Evolutionary conservation across 2,329 filamentous ascomycete species (phyloP).

Genomic region (Ophiostoma fasciatum): DNA sequence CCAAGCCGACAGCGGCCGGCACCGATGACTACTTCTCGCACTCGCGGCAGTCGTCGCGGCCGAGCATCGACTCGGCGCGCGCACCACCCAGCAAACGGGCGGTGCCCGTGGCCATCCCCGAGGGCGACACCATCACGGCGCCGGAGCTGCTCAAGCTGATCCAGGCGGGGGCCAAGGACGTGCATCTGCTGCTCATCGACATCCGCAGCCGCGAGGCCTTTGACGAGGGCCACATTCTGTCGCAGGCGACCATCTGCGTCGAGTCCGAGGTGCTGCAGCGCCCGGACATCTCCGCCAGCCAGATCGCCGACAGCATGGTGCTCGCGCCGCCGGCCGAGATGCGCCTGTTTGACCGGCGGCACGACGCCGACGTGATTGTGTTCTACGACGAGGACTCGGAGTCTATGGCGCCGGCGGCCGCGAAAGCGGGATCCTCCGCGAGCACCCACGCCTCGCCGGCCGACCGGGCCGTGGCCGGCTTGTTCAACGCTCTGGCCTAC

Average conservation of each 20-base stretch:
- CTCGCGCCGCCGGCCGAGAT: constrained; percentile 63
- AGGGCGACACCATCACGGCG: constrained; percentile 45
- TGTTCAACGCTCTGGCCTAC: constrained; percentile 68
- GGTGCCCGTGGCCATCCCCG: constrained; percentile 33
- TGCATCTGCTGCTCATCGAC: constrained; percentile 72
- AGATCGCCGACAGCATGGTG: constrained; percentile 53
- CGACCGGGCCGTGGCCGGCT: constrained; percentile 46
- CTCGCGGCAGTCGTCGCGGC: constrained; percentile 14
- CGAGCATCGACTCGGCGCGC: constrained; percentile 7
- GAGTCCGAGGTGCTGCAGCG: constrained; percentile 63
- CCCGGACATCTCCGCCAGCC: constrained; percentile 46
- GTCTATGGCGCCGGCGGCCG: too few relatives aligned
- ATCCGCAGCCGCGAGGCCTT: constrained; percentile 67
- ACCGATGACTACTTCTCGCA: constrained; percentile 20
- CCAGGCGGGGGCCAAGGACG: constrained; percentile 29
- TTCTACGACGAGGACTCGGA: constrained; percentile 68
- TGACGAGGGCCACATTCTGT: constrained; percentile 79
- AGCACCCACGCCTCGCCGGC: constrained; percentile 12
- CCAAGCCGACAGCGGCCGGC: constrained; percentile 9
- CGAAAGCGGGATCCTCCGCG: too few relatives aligned
- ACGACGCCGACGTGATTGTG: constrained; percentile 74
- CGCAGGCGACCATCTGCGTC: constrained; percentile 72
- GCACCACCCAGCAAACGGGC: constrained; percentile 20
- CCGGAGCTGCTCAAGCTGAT: constrained; percentile 60
- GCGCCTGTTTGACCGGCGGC: constrained; percentile 52